Conservation (phyloP, 495 filamentous ascomycete species). For the Aspergillus panamensis region DNA sequence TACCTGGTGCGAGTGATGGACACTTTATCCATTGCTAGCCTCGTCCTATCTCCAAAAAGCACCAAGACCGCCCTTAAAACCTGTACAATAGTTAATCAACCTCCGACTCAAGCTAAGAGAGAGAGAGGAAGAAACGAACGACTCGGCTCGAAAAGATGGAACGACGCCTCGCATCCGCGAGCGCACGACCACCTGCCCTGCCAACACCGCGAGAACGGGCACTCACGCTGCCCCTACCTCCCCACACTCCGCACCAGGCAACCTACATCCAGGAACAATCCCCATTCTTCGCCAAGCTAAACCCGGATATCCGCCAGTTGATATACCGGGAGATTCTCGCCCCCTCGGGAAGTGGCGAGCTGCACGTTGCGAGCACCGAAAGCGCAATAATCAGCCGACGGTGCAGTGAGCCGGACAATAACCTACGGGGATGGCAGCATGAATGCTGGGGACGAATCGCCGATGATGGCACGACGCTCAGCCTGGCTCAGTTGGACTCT, state of each 20-base stretch:
- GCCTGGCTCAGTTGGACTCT: background rate
- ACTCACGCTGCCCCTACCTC: background rate
- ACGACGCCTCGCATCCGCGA: too few relatives aligned
- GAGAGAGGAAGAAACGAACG: too few relatives aligned
- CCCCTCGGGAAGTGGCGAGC: background rate
- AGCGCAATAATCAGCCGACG: background rate
- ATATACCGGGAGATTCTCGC: conserved; percentile 7
- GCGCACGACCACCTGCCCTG: too few relatives aligned
- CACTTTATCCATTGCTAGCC: too few relatives aligned
- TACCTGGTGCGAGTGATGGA: too few relatives aligned
- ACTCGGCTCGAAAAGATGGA: too few relatives aligned
- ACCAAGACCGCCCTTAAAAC: too few relatives aligned
- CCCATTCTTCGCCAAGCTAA: background rate
- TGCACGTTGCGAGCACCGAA: conserved; percentile 2
- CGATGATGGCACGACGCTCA: background rate
- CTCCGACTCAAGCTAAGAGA: too few relatives aligned
- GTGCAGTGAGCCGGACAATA: background rate
- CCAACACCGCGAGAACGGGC: background rate
- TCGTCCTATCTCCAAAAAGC: too few relatives aligned
- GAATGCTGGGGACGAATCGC: background rate
- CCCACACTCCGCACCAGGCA: background rate
- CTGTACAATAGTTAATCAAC: too few relatives aligned
- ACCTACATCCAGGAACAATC: background rate
- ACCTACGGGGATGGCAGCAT: background rate
- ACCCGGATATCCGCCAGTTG: background rate